Base-by-base conservation (phyloP, 768 basidiomycete species). In the Lactarius tabidus region DNA sequence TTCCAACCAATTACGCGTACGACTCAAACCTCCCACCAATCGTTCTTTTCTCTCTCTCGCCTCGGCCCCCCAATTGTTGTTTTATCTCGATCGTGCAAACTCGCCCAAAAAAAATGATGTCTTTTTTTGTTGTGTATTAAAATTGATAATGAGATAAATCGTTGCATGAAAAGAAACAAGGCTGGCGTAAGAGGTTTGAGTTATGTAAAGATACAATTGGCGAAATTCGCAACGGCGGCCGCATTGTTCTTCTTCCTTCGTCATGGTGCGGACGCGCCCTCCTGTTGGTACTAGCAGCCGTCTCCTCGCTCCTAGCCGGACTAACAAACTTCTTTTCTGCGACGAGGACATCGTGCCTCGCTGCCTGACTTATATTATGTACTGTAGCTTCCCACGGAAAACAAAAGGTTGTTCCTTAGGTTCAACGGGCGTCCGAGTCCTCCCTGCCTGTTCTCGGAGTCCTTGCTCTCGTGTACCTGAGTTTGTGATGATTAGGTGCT, bases 11-110 rank as follows among this genome's bases (percentile, higher is more conserved):
- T 9, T 48, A 23, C 20, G n/a, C n/a, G n/a, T 48, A 23, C 20
- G 9, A 7, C 5, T 14, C 41, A 5, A 5, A 5, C 20, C 20
- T 20, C 20, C 7, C 7, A 0, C 18, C 41, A 41, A 6, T 41
- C 33, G 33, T 8, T 33, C 9, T 48, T 12, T 5, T 6, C 2
- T 26, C n/a, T 48, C 23, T 3, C n/a, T 23, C n/a, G 5, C n/a
- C 4, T 23, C 10, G 12, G 12, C 5, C 6, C 15, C 17, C 38
- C 48, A 51, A 51, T 15, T 51, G 23, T 51, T 51, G 48, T 51
- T 51, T 51, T 51, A 51, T 51, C 48, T 17, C 48, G n/a, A n/a
- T n/a, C n/a, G n/a, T n/a, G 48, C 48, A 51, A 51, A 51, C 48
- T 23, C 3, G 4, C 33, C 3, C 3, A 51, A 1, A 51, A 26